Percentiles rank a stretch among this genome's conserved stretches.
Evolutionary conservation across 73 alveolate species (phyloP).

Genomic region (Tetrahymena borealis): DNA sequence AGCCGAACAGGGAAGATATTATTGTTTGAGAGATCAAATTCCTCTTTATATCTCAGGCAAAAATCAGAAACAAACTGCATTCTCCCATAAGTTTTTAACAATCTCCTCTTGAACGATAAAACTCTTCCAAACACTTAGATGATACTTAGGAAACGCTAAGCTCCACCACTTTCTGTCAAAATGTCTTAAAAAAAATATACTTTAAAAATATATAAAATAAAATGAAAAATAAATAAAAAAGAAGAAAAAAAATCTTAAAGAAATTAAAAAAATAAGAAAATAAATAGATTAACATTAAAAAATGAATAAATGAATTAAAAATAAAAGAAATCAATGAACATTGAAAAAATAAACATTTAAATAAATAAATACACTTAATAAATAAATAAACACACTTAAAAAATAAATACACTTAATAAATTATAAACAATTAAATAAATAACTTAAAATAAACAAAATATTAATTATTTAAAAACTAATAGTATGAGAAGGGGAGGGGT

Average conservation of each 20-base stretch:
- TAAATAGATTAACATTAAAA: too few relatives aligned
- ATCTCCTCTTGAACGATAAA: neutral
- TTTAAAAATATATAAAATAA: neutral
- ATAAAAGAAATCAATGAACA: too few relatives aligned
- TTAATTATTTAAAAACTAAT: too few relatives aligned
- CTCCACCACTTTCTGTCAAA: neutral
- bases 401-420: too few relatives aligned
- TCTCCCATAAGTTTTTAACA: neutral
- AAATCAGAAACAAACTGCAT: constrained; percentile 1
- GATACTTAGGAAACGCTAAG: constrained; percentile 2
- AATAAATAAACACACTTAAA: too few relatives aligned
- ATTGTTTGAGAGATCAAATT: neutral
- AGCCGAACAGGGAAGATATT: constrained; percentile 1
- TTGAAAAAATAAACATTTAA: too few relatives aligned
- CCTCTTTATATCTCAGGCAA: neutral
- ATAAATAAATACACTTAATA: too few relatives aligned
- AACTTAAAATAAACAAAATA: too few relatives aligned
- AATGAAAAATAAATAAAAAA: neutral
- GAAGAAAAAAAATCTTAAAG: neutral
- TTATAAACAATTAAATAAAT: too few relatives aligned
- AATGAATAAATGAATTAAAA: too few relatives aligned
- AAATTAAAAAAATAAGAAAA: neutral
- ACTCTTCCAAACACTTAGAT: neutral
- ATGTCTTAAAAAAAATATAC: neutral
- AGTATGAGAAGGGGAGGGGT: too few relatives aligned